Base-by-base conservation (phyloP, 2,329 filamentous ascomycete species). In the Paecilomyces variotii region DNA sequence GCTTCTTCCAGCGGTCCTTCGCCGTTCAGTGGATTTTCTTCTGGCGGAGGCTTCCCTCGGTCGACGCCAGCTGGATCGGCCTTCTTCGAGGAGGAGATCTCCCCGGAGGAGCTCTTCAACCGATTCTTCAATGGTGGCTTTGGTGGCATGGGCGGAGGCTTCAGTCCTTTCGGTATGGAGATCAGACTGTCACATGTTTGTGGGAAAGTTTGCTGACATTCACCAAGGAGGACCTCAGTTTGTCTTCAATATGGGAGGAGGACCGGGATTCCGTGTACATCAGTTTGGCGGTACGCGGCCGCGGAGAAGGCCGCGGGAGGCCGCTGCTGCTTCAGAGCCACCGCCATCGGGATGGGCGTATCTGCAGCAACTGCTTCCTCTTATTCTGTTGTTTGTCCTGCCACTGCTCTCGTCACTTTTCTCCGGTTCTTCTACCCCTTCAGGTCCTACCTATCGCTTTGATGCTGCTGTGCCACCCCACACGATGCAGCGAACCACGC, bases 31-130 rank as follows among this genome's bases (percentile, higher is more conserved):
- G 76, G 76, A 3, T 78, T 77, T 58, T 65, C 71, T 58, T 65
- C 71, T 14, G 71, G 73, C 25, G 83, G 82, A 50, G 82, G 81
- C 45, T 78, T 78, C 65, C 75, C 76, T 9, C 71, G 74, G 28
- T 67, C 71, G 9, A 64, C 66, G 57, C 80, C 82, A 24, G 78
- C 80, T 39, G 80, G 79, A 28, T 79, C 74, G 34, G 81, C 83
- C 14, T 86, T 87, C 80, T 96, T 89, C 76, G 90, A 94, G 57
- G 91, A 94, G 61, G 93, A 97, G 72, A 90, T 99, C 67, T 96
- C 89, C 57, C 92, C 94, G 0, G 94, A 99, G 75, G 94, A 99
- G 75, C 84, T 99, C 80, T 99, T 99, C 78, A 87, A 93, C 71
- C 86, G 93, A 63, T 99, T 99, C 82, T 99, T 99, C 79, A 90